These are phyloP conservation scores for Penicillium sp. DNA, from an alignment of 2,329 filamentous ascomycete species.

Conservation along the genomic window DNA sequence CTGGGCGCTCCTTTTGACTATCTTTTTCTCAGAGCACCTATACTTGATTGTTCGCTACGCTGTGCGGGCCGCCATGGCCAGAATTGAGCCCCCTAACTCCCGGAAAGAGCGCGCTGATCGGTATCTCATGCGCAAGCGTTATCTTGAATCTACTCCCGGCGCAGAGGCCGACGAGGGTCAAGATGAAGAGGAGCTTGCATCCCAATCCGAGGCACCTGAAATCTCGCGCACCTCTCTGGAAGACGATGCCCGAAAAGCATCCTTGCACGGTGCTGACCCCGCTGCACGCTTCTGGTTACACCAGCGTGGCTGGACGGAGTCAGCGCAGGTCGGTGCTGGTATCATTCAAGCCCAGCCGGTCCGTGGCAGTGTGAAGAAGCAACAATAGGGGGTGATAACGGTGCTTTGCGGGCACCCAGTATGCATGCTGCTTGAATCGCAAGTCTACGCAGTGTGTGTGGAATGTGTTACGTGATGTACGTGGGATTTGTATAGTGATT, in stretches of 20 bases:
- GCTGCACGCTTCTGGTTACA: slow-evolving; percentile 46
- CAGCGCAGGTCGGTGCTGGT: slow-evolving; percentile 39
- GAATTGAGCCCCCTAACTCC: slow-evolving; percentile 81
- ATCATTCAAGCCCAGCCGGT: slow-evolving; percentile 40
- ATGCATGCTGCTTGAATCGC: too few relatives aligned
- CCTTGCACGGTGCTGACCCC: slow-evolving; percentile 33
- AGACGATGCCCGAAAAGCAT: slow-evolving; percentile 43
- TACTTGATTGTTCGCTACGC: slow-evolving; percentile 77
- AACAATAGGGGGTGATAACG: slow-evolving; percentile 26
- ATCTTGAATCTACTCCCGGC: slow-evolving; percentile 58
- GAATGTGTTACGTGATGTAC: too few relatives aligned
- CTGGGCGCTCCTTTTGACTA: slow-evolving; percentile 78
- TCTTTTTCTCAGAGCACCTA: slow-evolving; percentile 85
- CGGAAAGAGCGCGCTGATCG: slow-evolving; percentile 83
- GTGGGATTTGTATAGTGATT: too few relatives aligned
- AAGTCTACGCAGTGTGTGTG: not conserved
- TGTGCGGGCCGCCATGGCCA: slow-evolving; percentile 72
- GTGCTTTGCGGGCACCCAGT: not conserved
- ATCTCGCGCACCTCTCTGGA: slow-evolving; percentile 43
- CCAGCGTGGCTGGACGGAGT: slow-evolving; percentile 48
- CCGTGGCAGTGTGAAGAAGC: slow-evolving; percentile 34
- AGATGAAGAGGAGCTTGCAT: slow-evolving; percentile 7
- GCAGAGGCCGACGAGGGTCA: slow-evolving; percentile 26
- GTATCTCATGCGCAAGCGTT: slow-evolving; percentile 75
- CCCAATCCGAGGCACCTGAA: slow-evolving; percentile 18